Base-by-base conservation (phyloP, 2,329 filamentous ascomycete genomes). In the Aureobasidium subglaciale region DNA sequence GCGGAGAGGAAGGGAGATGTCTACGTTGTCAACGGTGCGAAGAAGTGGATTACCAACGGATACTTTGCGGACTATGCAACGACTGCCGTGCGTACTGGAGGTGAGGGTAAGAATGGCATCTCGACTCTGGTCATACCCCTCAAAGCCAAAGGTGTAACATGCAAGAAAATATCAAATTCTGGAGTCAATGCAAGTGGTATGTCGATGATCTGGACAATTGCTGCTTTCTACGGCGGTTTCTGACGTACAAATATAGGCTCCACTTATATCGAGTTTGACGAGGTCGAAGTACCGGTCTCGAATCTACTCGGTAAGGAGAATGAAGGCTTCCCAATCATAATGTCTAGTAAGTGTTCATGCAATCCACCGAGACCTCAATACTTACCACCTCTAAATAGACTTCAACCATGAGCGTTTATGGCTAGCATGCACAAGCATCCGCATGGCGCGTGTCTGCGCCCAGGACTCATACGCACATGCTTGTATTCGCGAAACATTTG, bases 41-140 rank as follows among this genome's bases (percentile, higher is more conserved):
- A 87, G 73, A 85, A 85, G 65, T 85, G 82, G 82, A 86, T 87
- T 60, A 85, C 84, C 1, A 82, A 81, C 43, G 79, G 74, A 13
- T 76, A 80, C 1, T 82, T 76, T 74, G 79, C 83, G 11, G 76
- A 82, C 46, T 82, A 82, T 64, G 78, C 80, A 66, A 83, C 82
- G 0, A 32, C 30, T 9, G 30, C 30, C 15, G 30, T 32, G 15
- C 30, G 30, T 32, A 85, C 81, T 1, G 80, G 81, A 4, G 78
- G 74, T 0, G 67, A 75, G 0, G 82, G 82, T 10, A 73, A 73
- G 52, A 62, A 63, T 2, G 82, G 82, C 4, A 74, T 85, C 27
- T 82, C 80, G 0, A 71, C 84, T 1, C 67, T 85, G 1, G 77
- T 85, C 3, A 80, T 85, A 22, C 75, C 81, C 0, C 69, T 79